Evolutionary conservation across 352 stramenopile species (phyloP), one percentile per base, ranked within the genome.

Genomic region (Globisporangium viniferum): DNA sequence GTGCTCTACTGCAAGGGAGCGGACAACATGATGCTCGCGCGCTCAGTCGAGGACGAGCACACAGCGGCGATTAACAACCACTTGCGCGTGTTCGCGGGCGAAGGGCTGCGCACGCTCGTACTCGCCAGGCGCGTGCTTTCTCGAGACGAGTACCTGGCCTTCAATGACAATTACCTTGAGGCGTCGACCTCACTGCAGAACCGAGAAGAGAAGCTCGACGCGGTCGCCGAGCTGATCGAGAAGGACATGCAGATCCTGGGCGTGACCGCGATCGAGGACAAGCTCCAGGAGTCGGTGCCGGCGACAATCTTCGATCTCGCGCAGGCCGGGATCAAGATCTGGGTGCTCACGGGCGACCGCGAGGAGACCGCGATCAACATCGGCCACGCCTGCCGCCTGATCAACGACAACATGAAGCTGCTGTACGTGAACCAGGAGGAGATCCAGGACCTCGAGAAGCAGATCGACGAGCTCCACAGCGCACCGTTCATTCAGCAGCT

Each of bases 351-450:
- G 6, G 97, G 97, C 35, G 97, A 99, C 73, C 98, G 99, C 54
- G 84, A 98, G 62, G 97, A 99, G 71, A 99, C 97, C 2, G 97
- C 97, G 1, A 94, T 99, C 64, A 98, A 99, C 77, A 99, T 99
- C 64, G 97, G 91, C 18, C 96, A 98, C 55, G 94, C 94, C 0
- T 92, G 84, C 55, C 78, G 77, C 18, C 75, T 92, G 0, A 78
- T 92, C 33, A 82, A 88, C 65, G 80, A 90, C 48, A 80, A 75
- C 39, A 93, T 89, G 80, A 78, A 92, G 48, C 53, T 88, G 35
- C 62, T 89, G 1, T 91, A 89, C 49, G 74, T 92, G 31, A 90
- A 92, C 54, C 75, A 82, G 22, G 82, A 89, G 61, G 54, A 68
- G 1, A 36, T 82, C 1, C 70, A 80, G 5, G 66, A 68, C 8